Conservation (phyloP, 176 grass and related monocot species). For the Ampelocalamus luodianensis region DNA sequence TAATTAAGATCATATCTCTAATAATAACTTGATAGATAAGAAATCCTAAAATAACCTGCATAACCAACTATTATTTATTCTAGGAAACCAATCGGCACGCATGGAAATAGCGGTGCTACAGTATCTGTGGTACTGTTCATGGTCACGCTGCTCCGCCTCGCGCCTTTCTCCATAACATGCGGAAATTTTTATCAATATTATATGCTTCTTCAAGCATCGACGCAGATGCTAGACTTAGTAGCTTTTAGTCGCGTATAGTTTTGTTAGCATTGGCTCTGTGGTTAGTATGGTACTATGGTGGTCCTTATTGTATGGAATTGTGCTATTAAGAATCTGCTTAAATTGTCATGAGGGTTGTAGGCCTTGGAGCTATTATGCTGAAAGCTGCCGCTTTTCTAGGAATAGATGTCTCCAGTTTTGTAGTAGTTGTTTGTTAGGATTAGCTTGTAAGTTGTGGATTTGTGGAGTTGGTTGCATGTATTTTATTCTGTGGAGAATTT, state of each 20-base stretch:
- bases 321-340: constrained; percentile 31
- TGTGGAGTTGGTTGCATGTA: constrained; percentile 5
- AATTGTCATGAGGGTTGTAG: constrained; percentile 14
- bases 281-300: constrained; percentile 12
- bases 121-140: too few species aligned
- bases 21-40: too few species aligned
- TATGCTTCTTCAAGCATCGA: not conserved
- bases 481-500: not conserved
- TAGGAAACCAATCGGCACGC: too few species aligned
- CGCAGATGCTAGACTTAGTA: not conserved
- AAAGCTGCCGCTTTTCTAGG: constrained; percentile 10
- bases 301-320: constrained; percentile 25
- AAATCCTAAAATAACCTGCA: too few species aligned
- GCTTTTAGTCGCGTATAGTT: constrained; percentile 11
- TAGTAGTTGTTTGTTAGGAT: constrained; percentile 15
- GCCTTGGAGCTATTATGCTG: not conserved
- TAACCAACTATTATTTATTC: too few species aligned
- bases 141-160: too few species aligned
- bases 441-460: not conserved
- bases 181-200: constrained; percentile 7
- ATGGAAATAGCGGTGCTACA: too few species aligned
- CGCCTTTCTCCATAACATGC: too few species aligned
- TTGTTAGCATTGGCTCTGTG: not conserved
- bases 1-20: too few species aligned
- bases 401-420: constrained; percentile 4